These are phyloP conservation scores for Lobosporangium transversale DNA, from an alignment of 192 early-diverging fungal genomes.

Conservation along the genomic window DNA sequence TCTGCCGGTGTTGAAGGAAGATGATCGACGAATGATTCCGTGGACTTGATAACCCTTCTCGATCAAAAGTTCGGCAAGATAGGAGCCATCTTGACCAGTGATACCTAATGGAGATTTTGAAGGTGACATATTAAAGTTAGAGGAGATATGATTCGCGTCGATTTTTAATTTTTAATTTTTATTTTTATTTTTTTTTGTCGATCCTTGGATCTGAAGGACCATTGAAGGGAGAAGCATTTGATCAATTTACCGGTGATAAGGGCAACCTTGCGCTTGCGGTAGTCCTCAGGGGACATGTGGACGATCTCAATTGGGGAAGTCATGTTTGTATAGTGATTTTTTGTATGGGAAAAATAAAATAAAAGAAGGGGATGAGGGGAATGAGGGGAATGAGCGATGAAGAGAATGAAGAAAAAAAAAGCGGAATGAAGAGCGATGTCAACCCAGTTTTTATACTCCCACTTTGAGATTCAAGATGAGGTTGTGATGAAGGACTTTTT, in stretches of 20 bases:
- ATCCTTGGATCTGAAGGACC: background rate
- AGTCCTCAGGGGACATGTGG: constrained; percentile 60
- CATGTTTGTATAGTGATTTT: background rate
- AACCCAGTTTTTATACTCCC: no score
- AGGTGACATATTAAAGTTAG: background rate
- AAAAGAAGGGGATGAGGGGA: background rate
- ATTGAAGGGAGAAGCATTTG: background rate
- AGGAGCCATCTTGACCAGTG: constrained; percentile 86
- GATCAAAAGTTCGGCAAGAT: constrained; percentile 77
- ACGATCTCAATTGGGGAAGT: constrained; percentile 41
- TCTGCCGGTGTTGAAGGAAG: constrained; percentile 87
- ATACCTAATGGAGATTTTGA: constrained; percentile 60
- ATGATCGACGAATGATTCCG: constrained; percentile 83
- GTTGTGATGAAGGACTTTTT: background rate
- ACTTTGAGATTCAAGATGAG: constrained; percentile 5
- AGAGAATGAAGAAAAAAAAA: constrained; percentile 1
- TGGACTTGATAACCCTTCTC: constrained; percentile 82
- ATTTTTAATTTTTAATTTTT: no score
- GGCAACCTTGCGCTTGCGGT: constrained; percentile 66
- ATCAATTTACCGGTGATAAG: constrained; percentile 60
- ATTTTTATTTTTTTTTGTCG: background rate
- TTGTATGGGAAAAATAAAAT: background rate
- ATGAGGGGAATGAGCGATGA: constrained; percentile 1
- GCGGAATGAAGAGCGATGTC: background rate
- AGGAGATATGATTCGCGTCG: background rate